Evolutionary conservation across 1,139 yeast genomes (phyloP).

Genomic region (Sugiyamaella xylanicola): DNA sequence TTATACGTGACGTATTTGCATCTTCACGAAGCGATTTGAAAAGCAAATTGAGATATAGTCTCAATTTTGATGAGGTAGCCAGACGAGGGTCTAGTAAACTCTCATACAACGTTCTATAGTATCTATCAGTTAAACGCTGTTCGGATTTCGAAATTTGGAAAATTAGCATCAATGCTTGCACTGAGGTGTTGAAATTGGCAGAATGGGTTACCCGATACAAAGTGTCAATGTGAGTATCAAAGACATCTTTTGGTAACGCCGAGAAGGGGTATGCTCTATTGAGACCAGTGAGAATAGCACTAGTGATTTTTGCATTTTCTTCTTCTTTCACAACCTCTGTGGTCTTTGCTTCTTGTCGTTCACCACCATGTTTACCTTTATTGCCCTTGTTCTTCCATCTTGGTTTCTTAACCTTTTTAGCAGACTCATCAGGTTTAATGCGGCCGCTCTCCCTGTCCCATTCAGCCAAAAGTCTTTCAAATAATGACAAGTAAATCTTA

Average conservation of each 20-base stretch:
- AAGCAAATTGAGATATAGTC: constrained; percentile 77
- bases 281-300: constrained; percentile 91
- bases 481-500: constrained; percentile 81
- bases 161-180: constrained; percentile 86
- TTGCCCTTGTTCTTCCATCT: constrained; percentile 47
- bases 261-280: constrained; percentile 97
- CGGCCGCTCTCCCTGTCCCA: constrained; percentile 54
- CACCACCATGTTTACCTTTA: constrained; percentile 73
- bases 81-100: constrained; percentile 84
- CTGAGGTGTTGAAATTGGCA: constrained; percentile 89
- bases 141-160: constrained; percentile 60
- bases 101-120: constrained; percentile 86
- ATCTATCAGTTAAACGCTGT: constrained; percentile 59
- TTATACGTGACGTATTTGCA: constrained; percentile 59
- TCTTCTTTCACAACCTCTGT: constrained; percentile 77
- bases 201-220: constrained; percentile 90
- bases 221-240: constrained; percentile 78
- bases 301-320: constrained; percentile 78
- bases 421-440: constrained; percentile 43
- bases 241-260: constrained; percentile 68
- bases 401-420: constrained; percentile 48
- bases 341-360: constrained; percentile 63
- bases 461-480: constrained; percentile 77
- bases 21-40: constrained; percentile 84
- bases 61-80: constrained; percentile 77